phyloP scores from a whole-genome alignment of 768 basidiomycete species.

The Cubamyces sp. region DNA sequence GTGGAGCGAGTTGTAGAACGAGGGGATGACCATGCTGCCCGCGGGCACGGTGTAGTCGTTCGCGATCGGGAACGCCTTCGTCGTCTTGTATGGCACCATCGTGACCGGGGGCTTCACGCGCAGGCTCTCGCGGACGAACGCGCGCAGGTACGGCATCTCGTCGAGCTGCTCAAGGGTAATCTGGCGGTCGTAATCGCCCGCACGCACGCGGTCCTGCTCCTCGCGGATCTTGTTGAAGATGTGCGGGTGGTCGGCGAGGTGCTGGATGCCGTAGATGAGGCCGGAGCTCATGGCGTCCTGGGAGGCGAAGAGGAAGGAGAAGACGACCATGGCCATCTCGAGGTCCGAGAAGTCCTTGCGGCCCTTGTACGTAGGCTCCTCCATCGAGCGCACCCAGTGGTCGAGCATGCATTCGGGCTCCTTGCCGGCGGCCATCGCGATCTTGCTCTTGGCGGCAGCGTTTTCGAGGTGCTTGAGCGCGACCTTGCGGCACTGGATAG shows the following conservation, averaged over 20 bases:
- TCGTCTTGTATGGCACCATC: conserved; percentile 97
- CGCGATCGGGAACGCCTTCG: conserved; percentile 89
- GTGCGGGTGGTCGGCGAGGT: conserved; percentile 90
- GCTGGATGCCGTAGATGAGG: conserved; percentile 95
- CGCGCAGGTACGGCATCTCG: conserved; percentile 89
- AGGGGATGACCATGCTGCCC: conserved; percentile 93
- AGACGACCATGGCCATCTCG: conserved; percentile 97
- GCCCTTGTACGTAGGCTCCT: conserved; percentile 69
- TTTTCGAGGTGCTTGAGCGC: conserved; percentile 80
- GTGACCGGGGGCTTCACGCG: conserved; percentile 92
- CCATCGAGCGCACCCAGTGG: conserved; percentile 82
- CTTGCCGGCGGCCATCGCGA: conserved; percentile 75
- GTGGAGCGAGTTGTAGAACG: conserved; percentile 91
- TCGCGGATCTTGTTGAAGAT: conserved; percentile 85
- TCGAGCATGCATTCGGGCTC: conserved; percentile 92
- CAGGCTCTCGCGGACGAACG: conserved; percentile 92
- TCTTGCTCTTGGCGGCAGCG: conserved; percentile 81
- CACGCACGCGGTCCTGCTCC: conserved; percentile 86
- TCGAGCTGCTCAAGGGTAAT: conserved; percentile 89
- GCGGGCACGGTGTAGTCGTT: conserved; percentile 91
- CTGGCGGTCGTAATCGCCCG: conserved; percentile 73
- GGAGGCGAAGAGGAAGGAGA: conserved; percentile 95
- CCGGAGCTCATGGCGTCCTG: conserved; percentile 99
- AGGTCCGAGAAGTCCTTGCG: conserved; percentile 86
- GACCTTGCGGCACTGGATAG: conserved; percentile 86